Evolutionary conservation across 495 filamentous ascomycete genomes (phyloP), one percentile per base, ranked within the genome.

Genomic region (Trichocladium antarcticum): DNA sequence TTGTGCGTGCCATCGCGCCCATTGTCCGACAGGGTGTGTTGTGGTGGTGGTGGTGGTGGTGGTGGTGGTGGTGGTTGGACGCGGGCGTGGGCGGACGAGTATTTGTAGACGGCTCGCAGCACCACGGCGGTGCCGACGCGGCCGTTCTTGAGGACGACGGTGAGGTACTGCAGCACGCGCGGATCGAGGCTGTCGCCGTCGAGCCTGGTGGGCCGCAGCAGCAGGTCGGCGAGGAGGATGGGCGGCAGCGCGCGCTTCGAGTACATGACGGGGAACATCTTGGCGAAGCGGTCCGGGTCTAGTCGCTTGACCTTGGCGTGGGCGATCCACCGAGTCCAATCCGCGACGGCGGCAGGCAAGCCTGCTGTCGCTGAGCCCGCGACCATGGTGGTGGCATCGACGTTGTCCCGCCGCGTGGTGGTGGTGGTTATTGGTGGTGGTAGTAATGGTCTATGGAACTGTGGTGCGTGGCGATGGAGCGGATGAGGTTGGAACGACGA

Each of bases 131-230:
- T 66, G 49, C 80, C 76, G 27, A 83, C 66, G 47, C 71, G 59
- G 8, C 71, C 70, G 37, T 66, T 59, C 31, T 73, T 70, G 28
- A 80, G 71, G 22, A 88, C 70, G 12, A 70, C 70, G 59, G 82
- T 71, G 27, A 84, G 61, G 64, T 88, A 89, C 16, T 75, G 67
- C 5, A 74, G 70, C 19, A 84, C 63, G 37, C 83, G 71, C 19
- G 80, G 79, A 53, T 88, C 84, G 63, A 82, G 75, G 49, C 66
- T 67, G 55, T 73, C 60, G 31, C 57, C 64, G 42, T 73, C 58
- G 12, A 62, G 58, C 21, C 73, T 73, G 1, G 48, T 47, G 15
- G 79, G 77, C 20, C 71, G 72, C 6, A 87, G 65, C 27, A 82
- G 69, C 3, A 84, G 57, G 47, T 82, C 76, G 48, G 83, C 72